Evolutionary conservation across 805 yeast genomes (phyloP), one percentile per base, ranked within the genome.

Genomic region (Isabelozyma heimii): DNA sequence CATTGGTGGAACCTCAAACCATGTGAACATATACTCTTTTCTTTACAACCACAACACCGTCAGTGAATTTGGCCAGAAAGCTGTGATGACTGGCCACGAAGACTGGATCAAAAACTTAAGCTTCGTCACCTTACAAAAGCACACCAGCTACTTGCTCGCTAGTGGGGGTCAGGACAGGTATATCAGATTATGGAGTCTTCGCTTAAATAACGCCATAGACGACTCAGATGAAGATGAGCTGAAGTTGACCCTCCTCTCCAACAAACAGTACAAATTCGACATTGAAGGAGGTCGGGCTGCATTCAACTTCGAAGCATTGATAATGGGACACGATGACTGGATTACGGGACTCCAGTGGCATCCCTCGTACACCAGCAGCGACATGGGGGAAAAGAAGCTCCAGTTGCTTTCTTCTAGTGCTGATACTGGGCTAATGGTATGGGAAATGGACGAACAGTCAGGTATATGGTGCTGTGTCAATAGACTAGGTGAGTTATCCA

Each of bases 271-370:
- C 64, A 79, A 81, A 51, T 83, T 90, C 53, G 56, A 60, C 10
- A 59, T 78, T 37, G 62, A 57, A 3, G 59, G 55, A 0, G 61
- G 75, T 2, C 64, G 70, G 45, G 81, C 80, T 49, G 81, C 86
- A 4, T 77, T 91, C 45, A 82, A 82, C 54, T 90, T 91, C 61
- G 99, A 95, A 60, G 97, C 99, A 0, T 79, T 94, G 51, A 82
- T 94, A 24, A 85, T 94, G 87, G 99, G 99, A 7, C 99, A 94
- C 67, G 99, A 94, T 63, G 99, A 94, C 65, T 94, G 99, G 99
- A 85, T 95, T 24, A 82, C 92, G 2, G 83, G 89, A 8, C 72
- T 94, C 43, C 73, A 77, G 47, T 94, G 99, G 98, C 89, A 86
- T 60, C 85, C 89, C 3, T 48, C 58, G 0, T 47, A 54, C 33